Evolutionary conservation across 2,329 filamentous ascomycete species (phyloP).

Genomic region (Magnaporthiopsis poae): DNA sequence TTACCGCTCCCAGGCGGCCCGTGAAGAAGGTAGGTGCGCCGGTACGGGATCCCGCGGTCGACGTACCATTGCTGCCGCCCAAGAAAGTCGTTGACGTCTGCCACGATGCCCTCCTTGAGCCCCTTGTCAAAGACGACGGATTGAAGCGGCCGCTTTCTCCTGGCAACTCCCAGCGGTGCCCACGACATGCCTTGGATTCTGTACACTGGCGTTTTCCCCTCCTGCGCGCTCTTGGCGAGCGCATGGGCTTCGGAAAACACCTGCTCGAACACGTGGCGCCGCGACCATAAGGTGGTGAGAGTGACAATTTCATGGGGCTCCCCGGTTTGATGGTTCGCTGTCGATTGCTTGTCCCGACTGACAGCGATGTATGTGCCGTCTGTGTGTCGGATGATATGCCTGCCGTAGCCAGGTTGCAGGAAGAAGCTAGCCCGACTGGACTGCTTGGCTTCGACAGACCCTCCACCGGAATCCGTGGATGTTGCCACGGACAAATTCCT

Average conservation of each 20-base stretch:
- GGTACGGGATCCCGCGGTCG: conserved; percentile 87
- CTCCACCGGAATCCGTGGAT: conserved; percentile 41
- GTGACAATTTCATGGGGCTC: conserved; percentile 91
- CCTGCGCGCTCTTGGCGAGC: conserved; percentile 66
- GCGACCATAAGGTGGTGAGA: conserved; percentile 80
- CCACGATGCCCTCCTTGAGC: conserved; percentile 69
- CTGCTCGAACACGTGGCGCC: conserved; percentile 80
- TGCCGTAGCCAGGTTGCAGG: conserved; percentile 81
- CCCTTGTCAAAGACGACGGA: conserved; percentile 81
- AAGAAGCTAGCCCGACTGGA: conserved; percentile 69
- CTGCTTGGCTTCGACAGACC: conserved; percentile 43
- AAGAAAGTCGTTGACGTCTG: conserved; percentile 75
- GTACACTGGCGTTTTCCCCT: conserved; percentile 90
- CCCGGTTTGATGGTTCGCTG: conserved; percentile 70
- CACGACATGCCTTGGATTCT: conserved; percentile 76
- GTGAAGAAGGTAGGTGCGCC: conserved; percentile 78
- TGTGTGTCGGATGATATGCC: conserved; percentile 76
- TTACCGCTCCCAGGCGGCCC: conserved; percentile 87
- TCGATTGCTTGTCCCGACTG: conserved; percentile 73
- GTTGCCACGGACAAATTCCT: conserved; percentile 51
- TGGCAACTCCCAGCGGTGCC: conserved; percentile 72
- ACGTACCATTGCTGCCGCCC: conserved; percentile 76
- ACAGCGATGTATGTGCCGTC: conserved; percentile 75
- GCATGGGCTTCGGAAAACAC: conserved; percentile 80
- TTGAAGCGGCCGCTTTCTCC: conserved; percentile 74